These are phyloP conservation scores for Huntiella bhutanensis DNA, from an alignment of 2,329 filamentous ascomycete genomes.

Conservation along the genomic window DNA sequence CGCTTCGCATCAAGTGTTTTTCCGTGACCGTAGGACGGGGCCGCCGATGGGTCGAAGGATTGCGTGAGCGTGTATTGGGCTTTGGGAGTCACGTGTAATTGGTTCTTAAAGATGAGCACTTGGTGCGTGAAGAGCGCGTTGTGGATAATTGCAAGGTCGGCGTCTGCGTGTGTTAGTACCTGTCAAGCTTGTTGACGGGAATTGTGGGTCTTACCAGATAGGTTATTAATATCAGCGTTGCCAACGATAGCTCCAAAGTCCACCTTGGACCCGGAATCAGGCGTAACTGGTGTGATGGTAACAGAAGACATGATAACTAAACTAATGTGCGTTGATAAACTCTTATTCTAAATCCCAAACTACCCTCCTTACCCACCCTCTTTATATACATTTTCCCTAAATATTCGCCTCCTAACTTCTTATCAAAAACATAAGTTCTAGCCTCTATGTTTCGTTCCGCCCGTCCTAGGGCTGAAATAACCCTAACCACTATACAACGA, in stretches of 20 bases:
- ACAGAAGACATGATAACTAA: conserved; percentile 12
- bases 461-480: too few relatives aligned
- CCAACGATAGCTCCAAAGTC: conserved; percentile 43
- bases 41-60: conserved; percentile 49
- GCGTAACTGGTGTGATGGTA: conserved; percentile 21
- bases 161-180: conserved; percentile 25
- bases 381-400: too few relatives aligned
- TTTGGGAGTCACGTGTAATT: conserved; percentile 42
- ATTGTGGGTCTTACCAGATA: conserved; percentile 30
- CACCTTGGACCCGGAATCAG: conserved; percentile 21
- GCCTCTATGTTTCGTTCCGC: too few relatives aligned
- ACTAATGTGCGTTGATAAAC: neutral
- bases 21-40: conserved; percentile 52
- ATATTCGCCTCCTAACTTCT: too few relatives aligned
- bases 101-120: conserved; percentile 52
- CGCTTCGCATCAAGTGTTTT: conserved; percentile 48
- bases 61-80: conserved; percentile 58
- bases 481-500: too few relatives aligned
- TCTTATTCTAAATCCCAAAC: too few relatives aligned
- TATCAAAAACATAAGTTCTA: too few relatives aligned
- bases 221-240: conserved; percentile 40
- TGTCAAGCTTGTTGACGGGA: neutral
- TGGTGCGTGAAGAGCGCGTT: conserved; percentile 49
- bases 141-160: conserved; percentile 44
- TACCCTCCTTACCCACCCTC: too few relatives aligned